phyloP scores from a whole-genome alignment of 2,329 filamentous ascomycete genomes.

The Botrytis tulipae region DNA sequence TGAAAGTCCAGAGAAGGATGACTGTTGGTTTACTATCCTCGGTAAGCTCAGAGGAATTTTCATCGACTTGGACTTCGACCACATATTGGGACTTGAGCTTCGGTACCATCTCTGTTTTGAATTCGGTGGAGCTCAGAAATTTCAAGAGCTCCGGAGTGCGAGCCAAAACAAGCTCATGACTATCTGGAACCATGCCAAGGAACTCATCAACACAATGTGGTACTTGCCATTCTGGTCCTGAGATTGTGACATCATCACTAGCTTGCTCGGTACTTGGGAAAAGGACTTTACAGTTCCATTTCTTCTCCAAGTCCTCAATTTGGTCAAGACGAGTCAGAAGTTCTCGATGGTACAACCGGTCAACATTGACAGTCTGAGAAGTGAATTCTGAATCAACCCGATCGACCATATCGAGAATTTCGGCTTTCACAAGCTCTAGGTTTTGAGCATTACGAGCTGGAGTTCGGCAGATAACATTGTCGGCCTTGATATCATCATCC shows the following conservation, averaged over 20 bases:
- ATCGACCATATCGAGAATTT: conserved; percentile 99
- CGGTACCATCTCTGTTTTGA: conserved; percentile 72
- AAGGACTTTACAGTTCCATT: conserved; percentile 99
- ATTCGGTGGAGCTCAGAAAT: conserved; percentile 79
- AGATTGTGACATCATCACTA: conserved; percentile 93
- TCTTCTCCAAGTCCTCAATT: conserved; percentile 94
- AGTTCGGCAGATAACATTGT: conserved; percentile 98
- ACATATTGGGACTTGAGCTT: conserved; percentile 92
- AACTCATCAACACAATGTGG: conserved; percentile 96
- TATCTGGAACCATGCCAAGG: conserved; percentile 95
- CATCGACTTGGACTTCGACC: conserved; percentile 76
- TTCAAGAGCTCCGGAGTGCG: conserved; percentile 73
- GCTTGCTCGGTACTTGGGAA: conserved; percentile 98
- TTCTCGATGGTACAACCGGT: conserved; percentile 92
- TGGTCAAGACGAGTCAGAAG: conserved; percentile 83
- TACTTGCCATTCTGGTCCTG: conserved; percentile 96
- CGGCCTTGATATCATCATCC: conserved; percentile 96
- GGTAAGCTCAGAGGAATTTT: conserved; percentile 57
- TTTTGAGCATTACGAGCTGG: conserved; percentile 96
- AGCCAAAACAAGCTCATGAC: conserved; percentile 84
- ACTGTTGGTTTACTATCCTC: conserved; percentile 58
- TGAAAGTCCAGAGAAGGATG: conserved; percentile 76
- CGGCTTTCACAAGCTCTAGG: conserved; percentile 93
- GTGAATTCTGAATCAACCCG: conserved; percentile 85
- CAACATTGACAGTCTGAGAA: conserved; percentile 87